A percentile compares a stretch with the other conserved stretches of the same genome.
phyloP scores from a whole-genome alignment of 192 early-diverging fungal species.

The Obelidium mucronatum region DNA sequence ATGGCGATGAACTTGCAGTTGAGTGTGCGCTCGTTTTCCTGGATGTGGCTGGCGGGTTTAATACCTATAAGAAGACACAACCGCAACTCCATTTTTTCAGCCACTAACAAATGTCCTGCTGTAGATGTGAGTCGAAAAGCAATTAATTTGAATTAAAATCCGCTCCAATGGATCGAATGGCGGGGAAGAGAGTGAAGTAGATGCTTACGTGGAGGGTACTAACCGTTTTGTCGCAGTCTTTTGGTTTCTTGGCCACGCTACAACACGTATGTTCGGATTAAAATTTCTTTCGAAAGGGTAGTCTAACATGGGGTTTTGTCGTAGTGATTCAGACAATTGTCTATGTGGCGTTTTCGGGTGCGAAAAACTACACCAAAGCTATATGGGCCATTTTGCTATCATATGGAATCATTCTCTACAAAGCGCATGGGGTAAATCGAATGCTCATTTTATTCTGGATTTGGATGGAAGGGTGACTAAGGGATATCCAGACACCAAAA shows the following conservation, averaged over 20 bases:
- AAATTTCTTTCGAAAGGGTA: neutral
- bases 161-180: too few relatives aligned
- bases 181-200: too few relatives aligned
- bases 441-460: slow-evolving; percentile 22
- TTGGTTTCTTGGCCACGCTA: slow-evolving; percentile 41
- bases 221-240: too few relatives aligned
- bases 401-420: slow-evolving; percentile 82
- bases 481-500: slow-evolving; percentile 60
- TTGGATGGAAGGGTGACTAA: slow-evolving; percentile 13
- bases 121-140: too few relatives aligned
- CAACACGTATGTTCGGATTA: slow-evolving; percentile 21
- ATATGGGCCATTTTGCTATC: slow-evolving; percentile 72
- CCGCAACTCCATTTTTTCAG: too few relatives aligned
- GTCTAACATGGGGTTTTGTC: neutral
- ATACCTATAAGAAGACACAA: too few relatives aligned
- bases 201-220: too few relatives aligned
- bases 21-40: neutral
- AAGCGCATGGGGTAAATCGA: slow-evolving; percentile 73
- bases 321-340: slow-evolving; percentile 42
- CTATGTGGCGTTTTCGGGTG: slow-evolving; percentile 33
- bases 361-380: slow-evolving; percentile 62
- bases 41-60: too few relatives aligned
- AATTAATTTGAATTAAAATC: neutral
- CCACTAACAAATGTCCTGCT: too few relatives aligned
- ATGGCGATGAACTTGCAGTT: slow-evolving; percentile 30